Conservation (phyloP, 2,329 filamentous ascomycete genomes). For the Claviceps sp. region DNA sequence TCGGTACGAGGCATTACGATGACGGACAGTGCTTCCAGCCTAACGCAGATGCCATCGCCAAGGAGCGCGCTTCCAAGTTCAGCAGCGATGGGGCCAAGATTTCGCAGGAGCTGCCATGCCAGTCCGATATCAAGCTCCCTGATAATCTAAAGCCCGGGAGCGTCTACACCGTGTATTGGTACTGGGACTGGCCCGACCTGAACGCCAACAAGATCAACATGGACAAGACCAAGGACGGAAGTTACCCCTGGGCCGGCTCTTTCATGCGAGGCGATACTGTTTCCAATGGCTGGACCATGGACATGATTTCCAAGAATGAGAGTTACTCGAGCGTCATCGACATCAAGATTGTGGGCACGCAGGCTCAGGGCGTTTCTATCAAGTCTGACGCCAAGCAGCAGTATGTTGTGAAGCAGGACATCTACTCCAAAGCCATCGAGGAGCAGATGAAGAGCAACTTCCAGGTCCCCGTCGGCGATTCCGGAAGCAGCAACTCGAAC, state of each 20-base stretch:
- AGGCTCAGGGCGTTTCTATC: conserved; percentile 11
- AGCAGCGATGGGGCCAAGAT: conserved; percentile 38
- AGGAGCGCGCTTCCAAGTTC: conserved; percentile 42
- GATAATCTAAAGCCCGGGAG: conserved; percentile 45
- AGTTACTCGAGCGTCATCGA: conserved; percentile 28
- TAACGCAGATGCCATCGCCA: conserved; percentile 46
- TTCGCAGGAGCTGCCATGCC: conserved; percentile 58
- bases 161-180: conserved; percentile 79
- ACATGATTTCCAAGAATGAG: conserved; percentile 24
- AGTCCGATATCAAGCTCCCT: conserved; percentile 68
- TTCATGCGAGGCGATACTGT: conserved; percentile 26
- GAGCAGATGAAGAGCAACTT: conserved; percentile 32
- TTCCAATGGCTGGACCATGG: conserved; percentile 22
- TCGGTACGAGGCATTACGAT: conserved; percentile 71
- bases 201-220: conserved; percentile 27
- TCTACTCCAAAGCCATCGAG: conserved; percentile 30
- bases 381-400: conserved; percentile 11
- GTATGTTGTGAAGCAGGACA: conserved; percentile 25
- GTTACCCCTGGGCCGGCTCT: conserved; percentile 28
- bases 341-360: conserved; percentile 22
- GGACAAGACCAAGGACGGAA: conserved; percentile 24
- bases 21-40: conserved; percentile 82
- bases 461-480: conserved; percentile 25
- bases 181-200: conserved; percentile 82
- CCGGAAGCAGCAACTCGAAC: conserved; percentile 7